Conservation (phyloP, 768 basidiomycete species). For the Tylopilus sp. region DNA sequence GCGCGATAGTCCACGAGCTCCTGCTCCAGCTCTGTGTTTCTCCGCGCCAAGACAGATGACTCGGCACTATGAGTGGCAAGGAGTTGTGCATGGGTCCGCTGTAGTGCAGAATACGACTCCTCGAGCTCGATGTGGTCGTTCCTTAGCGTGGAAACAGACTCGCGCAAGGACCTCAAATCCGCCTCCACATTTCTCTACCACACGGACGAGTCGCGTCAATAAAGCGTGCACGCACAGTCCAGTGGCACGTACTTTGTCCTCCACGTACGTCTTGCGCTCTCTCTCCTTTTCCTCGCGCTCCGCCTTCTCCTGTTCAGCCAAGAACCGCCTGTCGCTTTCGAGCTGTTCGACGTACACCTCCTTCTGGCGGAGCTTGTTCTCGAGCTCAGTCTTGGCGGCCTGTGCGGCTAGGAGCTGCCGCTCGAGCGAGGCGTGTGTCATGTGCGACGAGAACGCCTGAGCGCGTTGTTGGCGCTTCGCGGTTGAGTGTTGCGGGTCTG, state of each 20-base stretch:
- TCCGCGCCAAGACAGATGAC: constrained; percentile 45
- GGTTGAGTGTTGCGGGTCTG: constrained; percentile 64
- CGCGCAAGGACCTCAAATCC: constrained; percentile 52
- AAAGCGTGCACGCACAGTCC: background rate
- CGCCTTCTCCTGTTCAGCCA: constrained; percentile 64
- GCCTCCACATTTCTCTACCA: constrained; percentile 46
- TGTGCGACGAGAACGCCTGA: constrained; percentile 57
- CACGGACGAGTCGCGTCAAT: background rate
- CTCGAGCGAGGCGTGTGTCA: constrained; percentile 62
- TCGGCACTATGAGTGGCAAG: constrained; percentile 50
- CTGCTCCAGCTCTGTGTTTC: constrained; percentile 44
- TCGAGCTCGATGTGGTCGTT: constrained; percentile 61
- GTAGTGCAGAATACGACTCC: constrained; percentile 49
- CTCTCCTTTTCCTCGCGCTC: constrained; percentile 66
- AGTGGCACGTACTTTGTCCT: constrained; percentile 55
- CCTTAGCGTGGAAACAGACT: constrained; percentile 44
- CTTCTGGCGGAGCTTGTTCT: constrained; percentile 65
- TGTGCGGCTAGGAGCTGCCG: constrained; percentile 63
- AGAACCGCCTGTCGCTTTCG: constrained; percentile 66
- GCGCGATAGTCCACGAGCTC: constrained; percentile 44
- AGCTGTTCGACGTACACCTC: constrained; percentile 60
- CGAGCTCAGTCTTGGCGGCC: constrained; percentile 59
- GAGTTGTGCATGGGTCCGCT: constrained; percentile 47
- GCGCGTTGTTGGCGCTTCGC: constrained; percentile 66
- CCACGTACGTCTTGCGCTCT: constrained; percentile 46